phyloP scores from a whole-genome alignment of 1,284 basidiomycete species.

The Ceratobasidium papillatum region DNA sequence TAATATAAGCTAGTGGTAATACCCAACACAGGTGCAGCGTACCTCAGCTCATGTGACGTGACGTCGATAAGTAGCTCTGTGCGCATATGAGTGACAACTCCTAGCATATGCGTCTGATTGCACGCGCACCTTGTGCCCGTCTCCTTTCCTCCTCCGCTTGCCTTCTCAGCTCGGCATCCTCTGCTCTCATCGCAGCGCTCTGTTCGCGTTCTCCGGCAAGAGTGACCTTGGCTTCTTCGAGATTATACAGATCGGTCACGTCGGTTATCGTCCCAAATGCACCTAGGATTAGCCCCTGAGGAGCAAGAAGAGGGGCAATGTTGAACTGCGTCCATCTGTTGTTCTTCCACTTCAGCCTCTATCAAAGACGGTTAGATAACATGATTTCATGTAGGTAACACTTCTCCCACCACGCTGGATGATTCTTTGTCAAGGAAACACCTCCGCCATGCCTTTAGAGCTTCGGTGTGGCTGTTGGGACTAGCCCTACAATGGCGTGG shows the following conservation, averaged over 20 bases:
- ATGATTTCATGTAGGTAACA: background rate
- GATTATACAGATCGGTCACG: conserved; percentile 47
- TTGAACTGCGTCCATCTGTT: conserved; percentile 18
- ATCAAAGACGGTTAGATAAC: background rate
- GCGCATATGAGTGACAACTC: background rate
- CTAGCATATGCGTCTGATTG: background rate
- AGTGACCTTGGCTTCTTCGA: conserved; percentile 46
- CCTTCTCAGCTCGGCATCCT: conserved; percentile 42
- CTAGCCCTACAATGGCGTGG: background rate
- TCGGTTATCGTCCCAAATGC: conserved; percentile 41
- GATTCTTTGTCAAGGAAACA: conserved; percentile 38
- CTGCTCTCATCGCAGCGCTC: conserved; percentile 46
- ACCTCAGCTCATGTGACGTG: conserved; percentile 48
- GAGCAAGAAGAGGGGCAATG: conserved; percentile 13
- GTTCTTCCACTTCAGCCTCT: conserved; percentile 25
- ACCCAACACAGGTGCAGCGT: background rate
- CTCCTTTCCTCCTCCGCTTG: conserved; percentile 47
- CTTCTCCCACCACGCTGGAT: background rate
- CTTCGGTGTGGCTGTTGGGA: background rate
- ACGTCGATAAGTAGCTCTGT: conserved; percentile 49
- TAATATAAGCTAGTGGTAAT: background rate
- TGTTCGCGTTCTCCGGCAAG: conserved; percentile 48
- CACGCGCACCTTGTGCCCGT: conserved; percentile 46
- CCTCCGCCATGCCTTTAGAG: conserved; percentile 41
- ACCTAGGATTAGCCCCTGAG: conserved; percentile 3